Evolutionary conservation across 192 early-diverging fungal species (phyloP).

Genomic region (Linnemannia zychae): DNA sequence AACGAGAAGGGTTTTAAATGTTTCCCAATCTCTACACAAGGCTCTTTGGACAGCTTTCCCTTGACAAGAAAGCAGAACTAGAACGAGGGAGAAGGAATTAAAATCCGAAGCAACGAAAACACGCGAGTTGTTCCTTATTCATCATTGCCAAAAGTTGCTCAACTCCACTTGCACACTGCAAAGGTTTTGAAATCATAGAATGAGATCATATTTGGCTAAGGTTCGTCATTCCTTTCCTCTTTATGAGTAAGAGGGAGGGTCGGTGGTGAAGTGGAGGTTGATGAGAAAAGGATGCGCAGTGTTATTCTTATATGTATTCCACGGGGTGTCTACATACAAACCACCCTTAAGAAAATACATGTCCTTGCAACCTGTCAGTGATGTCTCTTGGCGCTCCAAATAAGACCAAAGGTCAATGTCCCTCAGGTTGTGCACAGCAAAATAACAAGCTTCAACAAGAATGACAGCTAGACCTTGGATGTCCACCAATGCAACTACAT

Average conservation of each 20-base stretch:
- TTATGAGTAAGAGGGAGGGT: not conserved
- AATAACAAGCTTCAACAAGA: too few relatives aligned
- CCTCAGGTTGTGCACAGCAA: constrained; percentile 18
- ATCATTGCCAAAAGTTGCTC: not conserved
- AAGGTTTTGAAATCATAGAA: constrained; percentile 1
- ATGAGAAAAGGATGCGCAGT: not conserved
- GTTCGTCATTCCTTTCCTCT: constrained; percentile 1
- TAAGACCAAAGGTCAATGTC: not conserved
- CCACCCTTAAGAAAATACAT: not conserved
- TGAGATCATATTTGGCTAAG: constrained; percentile 2
- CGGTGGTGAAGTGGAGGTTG: constrained; percentile 8
- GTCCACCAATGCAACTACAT: too few relatives aligned
- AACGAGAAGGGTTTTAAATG: too few relatives aligned
- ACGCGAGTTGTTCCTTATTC: not conserved
- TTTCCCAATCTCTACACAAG: too few relatives aligned
- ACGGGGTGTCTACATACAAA: not conserved
- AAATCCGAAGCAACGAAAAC: not conserved
- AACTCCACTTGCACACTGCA: not conserved
- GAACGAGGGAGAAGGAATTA: too few relatives aligned
- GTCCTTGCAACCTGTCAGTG: not conserved
- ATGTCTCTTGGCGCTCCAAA: not conserved
- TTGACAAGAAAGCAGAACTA: too few relatives aligned
- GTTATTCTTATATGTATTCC: not conserved
- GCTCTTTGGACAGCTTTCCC: too few relatives aligned
- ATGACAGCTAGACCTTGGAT: too few relatives aligned